Percentiles rank a stretch among this genome's conserved stretches.
These are phyloP conservation scores for Termitomyces bulborhizus DNA, from an alignment of 768 basidiomycete genomes.

Conservation along the genomic window DNA sequence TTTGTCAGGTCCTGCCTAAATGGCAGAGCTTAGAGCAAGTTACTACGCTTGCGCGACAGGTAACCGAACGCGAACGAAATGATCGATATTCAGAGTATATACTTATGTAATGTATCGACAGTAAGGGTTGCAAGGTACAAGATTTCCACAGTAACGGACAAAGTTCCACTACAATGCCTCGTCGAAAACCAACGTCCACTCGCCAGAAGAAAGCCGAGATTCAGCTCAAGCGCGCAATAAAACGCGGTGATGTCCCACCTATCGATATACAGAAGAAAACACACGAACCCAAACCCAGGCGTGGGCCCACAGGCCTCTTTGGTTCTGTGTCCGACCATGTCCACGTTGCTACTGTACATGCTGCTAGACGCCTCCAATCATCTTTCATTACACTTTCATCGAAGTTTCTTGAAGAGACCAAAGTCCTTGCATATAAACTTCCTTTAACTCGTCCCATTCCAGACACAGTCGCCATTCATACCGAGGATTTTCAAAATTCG, in stretches of 20 bases:
- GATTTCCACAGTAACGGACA: too few species aligned
- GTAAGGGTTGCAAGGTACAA: too few species aligned
- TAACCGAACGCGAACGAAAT: too few species aligned
- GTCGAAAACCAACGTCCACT: slow-evolving; percentile 50
- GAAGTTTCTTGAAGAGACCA: slow-evolving; percentile 56
- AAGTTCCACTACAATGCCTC: slow-evolving; percentile 24
- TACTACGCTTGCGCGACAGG: too few species aligned
- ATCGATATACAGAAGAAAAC: slow-evolving; percentile 27
- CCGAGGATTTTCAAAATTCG: slow-evolving; percentile 15
- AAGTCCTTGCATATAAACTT: slow-evolving; percentile 44
- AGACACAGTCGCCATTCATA: slow-evolving; percentile 29
- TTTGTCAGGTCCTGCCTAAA: too few species aligned
- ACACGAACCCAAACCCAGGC: slow-evolving; percentile 18
- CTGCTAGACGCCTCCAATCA: slow-evolving; percentile 57
- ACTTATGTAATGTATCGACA: too few species aligned
- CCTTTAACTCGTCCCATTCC: slow-evolving; percentile 54
- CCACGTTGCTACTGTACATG: slow-evolving; percentile 27
- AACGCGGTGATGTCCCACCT: slow-evolving; percentile 63
- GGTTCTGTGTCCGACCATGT: slow-evolving; percentile 17
- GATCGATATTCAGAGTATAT: too few species aligned
- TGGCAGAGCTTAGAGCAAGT: too few species aligned
- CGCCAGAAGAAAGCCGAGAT: slow-evolving; percentile 69
- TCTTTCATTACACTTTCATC: slow-evolving; percentile 59
- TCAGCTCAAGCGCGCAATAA: slow-evolving; percentile 76
- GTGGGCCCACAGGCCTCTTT: slow-evolving; percentile 25